Evolutionary conservation across 345 rosid species (phyloP), one percentile per base, ranked within the genome.

Genomic region (Melaleuca alternifolia): DNA sequence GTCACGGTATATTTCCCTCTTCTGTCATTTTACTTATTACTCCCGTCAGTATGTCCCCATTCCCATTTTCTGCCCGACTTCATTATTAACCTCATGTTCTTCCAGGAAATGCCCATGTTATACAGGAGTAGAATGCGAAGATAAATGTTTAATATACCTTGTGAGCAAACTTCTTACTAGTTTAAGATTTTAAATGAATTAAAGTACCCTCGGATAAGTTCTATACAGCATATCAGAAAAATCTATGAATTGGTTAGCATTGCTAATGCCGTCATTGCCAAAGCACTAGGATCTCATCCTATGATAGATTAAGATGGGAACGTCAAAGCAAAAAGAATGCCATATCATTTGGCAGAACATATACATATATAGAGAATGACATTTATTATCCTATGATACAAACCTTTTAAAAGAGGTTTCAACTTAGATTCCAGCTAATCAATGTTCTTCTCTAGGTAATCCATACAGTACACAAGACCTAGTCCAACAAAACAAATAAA

Each of bases 381-480:
- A 71, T 71, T 41, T 20, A 37, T 71, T 21, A 37, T 71, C 81
- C 48, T 18, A 20, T 54, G 2, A 52, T 62, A 84, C 92, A 18
- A 86, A 95, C 99, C 97, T 89, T 98, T 96, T 41, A 94, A 24
- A 81, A 98, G 94, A 90, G 99, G 97, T 89, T 93, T 89, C 91
- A 98, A 87, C 85, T 93, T 96, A 21, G 95, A 90, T 90, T 95
- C 90, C 88, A 98, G 90, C 99, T 99, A 96, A 87, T 95, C 99
- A 48, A 96, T 91, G 90, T 95, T 96, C 92, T 96, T 92, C 94
- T 96, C 98, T 85, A 96, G 89, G 88, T 94, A 95, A 83, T 96
- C 98, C 98, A 94, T 95, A 90, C 98, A 96, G 88, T 96, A 96
- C 10, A 95, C 84, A 65, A 95, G 98, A 85, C 98, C 99, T 96